These are phyloP conservation scores for Sugiyamaella pinicola DNA, from an alignment of 1,139 yeast species.

Conservation along the genomic window DNA sequence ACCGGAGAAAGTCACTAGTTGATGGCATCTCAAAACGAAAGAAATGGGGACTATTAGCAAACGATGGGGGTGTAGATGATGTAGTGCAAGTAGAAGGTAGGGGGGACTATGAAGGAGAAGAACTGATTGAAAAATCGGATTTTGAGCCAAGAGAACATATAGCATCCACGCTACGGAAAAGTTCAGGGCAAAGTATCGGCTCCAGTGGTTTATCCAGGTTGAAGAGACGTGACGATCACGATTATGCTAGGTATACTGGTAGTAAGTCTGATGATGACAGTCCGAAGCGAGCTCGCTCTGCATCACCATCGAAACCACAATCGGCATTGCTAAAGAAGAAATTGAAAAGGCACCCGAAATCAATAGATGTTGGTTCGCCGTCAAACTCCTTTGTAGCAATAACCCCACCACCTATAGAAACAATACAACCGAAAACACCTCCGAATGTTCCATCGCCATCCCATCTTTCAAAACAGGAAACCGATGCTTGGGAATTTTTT, in stretches of 20 bases:
- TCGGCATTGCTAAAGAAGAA: not conserved
- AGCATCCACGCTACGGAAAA: too few species aligned
- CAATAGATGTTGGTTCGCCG: not conserved
- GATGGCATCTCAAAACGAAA: conserved; percentile 3
- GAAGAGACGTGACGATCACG: too few species aligned
- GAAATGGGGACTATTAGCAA: not conserved
- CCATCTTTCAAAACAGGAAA: conserved; percentile 14
- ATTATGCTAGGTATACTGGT: not conserved
- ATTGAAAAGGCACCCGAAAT: not conserved
- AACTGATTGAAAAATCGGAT: too few species aligned
- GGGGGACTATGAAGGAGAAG: too few species aligned
- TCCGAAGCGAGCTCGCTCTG: not conserved
- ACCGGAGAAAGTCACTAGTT: conserved; percentile 4
- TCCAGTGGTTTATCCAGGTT: too few species aligned
- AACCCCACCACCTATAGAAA: not conserved
- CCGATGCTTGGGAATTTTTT: conserved; percentile 18
- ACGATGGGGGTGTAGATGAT: not conserved
- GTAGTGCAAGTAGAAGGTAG: not conserved
- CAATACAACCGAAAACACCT: not conserved
- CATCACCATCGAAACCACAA: not conserved
- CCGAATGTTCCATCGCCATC: not conserved
- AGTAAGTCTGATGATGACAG: not conserved
- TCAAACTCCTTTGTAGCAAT: not conserved
- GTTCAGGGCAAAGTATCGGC: too few species aligned
- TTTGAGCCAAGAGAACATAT: too few species aligned